Evolutionary conservation across 225 moss, liverwort and hornwort genomes (phyloP), one percentile per base, ranked within the genome.

Genomic region (Lunularia cruciata): DNA sequence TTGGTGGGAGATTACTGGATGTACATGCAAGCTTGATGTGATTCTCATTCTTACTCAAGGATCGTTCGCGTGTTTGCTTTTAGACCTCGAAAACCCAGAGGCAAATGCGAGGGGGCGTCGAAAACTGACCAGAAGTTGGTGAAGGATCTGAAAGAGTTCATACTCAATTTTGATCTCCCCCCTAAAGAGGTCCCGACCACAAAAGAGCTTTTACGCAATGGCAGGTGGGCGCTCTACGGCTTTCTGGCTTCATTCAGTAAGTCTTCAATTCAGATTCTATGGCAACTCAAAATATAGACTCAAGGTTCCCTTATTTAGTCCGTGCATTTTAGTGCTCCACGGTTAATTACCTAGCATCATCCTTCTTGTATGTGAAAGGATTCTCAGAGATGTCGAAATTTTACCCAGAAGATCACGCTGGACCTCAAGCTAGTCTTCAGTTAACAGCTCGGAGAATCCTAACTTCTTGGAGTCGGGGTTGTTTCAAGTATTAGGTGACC

Each of bases 161-260:
- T 91, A 52, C 77, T 65, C 64, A 75, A 81, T 16, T 71, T 61
- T 64, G 85, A 85, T 77, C 85, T 91, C 64, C 85, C 89, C 37
- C 83, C 84, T 9, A 60, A 75, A 45, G 84, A 88, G 71, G 91
- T 95, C 67, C 94, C 94, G 26, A 84, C 94, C 51, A 89, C 85
- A 20, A 79, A 85, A 72, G 91, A 91, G 68, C 78, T 91, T 14
- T 74, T 82, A 66, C 74, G 73, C 37, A 75, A 60, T 40, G 94
- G 91, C 60, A 83, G 82, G 81, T 81, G 73, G 65, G 77, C 65
- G 66, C 48, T 39, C 49, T 73, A 64, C 76, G 52, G 57, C 69
- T 72, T 53, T 75, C 23, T 72, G 49, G 10, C 45, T 37, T 9
- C 18, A 65, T 31, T 58, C 63, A 54, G 73, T 78, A 68, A 77